Evolutionary conservation across 768 basidiomycete genomes (phyloP).

Genomic region (Boletus reticuloceps): DNA sequence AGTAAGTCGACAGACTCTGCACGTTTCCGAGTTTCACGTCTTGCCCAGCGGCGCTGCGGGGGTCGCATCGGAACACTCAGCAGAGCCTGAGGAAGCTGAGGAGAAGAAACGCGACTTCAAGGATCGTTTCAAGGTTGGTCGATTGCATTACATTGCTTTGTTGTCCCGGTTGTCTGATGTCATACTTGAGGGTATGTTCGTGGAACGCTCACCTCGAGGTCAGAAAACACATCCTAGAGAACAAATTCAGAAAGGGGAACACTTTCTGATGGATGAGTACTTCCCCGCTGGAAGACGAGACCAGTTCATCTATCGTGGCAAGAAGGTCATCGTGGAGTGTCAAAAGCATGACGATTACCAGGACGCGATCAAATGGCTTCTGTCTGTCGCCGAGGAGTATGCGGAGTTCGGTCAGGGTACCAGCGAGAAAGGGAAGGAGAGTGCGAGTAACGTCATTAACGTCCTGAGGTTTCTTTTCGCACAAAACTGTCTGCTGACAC

Average conservation of each 20-base stretch:
- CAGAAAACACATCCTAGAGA: slow-evolving; percentile 59
- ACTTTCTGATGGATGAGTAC: slow-evolving; percentile 76
- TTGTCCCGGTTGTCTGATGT: not conserved
- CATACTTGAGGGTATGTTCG: slow-evolving; percentile 36
- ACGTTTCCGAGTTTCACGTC: not conserved
- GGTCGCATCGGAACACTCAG: slow-evolving; percentile 1
- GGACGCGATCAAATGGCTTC: slow-evolving; percentile 71
- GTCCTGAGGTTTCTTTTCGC: not conserved
- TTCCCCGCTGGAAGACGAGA: slow-evolving; percentile 91
- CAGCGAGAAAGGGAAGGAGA: slow-evolving; percentile 33
- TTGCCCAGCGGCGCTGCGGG: slow-evolving; percentile 25
- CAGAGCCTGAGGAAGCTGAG: slow-evolving; percentile 29
- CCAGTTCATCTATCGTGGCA: slow-evolving; percentile 89
- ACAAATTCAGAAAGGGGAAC: slow-evolving; percentile 54
- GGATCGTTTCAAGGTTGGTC: slow-evolving; percentile 30
- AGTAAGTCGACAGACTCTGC: slow-evolving; percentile 9
- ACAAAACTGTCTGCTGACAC: slow-evolving; percentile 11
- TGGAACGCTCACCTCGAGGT: slow-evolving; percentile 63
- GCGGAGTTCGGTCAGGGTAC: slow-evolving; percentile 47
- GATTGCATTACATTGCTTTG: not conserved
- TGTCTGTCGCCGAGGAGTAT: slow-evolving; percentile 62
- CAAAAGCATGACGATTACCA: slow-evolving; percentile 93
- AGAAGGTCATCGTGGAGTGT: slow-evolving; percentile 93
- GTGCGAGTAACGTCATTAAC: slow-evolving; percentile 10
- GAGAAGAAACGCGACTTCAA: slow-evolving; percentile 36